Evolutionary conservation across 805 yeast species (phyloP), one percentile per base, ranked within the genome.

Genomic region (Metschnikowia similis): DNA sequence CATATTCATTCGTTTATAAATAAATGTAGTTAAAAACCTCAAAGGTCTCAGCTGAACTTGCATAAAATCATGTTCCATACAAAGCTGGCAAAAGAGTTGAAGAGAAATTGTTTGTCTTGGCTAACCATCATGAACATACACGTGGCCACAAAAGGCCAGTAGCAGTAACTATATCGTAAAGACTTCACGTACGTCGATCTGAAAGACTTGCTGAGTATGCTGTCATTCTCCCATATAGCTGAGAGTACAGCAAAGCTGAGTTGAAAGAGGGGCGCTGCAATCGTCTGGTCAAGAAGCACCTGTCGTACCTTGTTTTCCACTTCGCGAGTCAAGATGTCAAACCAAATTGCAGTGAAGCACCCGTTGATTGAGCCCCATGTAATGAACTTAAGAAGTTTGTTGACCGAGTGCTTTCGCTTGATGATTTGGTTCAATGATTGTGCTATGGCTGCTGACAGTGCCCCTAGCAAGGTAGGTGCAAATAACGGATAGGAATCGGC

Each of bases 301-400:
- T 82, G 66, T 48, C 65, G 55, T 4, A 68, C 21, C 2, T 66
- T 55, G 41, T 65, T 64, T 8, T 74, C 76, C 30, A 77, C 57
- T 6, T 63, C 63, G 2, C 54, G 45, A 6, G 77, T 58, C 37
- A 83, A 62, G 26, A 74, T 52, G 41, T 77, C 78, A 35, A 83
- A 74, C 87, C 87, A 83, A 13, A 77, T 58, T 8, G 71, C 74
- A 4, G 83, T 77, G 45, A 82, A 62, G 14, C 73, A 58, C 1
- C 87, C 88, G 61, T 82, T 82, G 41, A 83, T 66, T 10, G 72
- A 63, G 14, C 89, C 89, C 87, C 87, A 83, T 2, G 76, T 60
- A 49, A 72, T 59, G 54, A 83, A 83, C 57, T 83, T 83, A 48
- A 69, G 53, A 45, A 59, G 62, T 34, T 66, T 60, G 49, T 62